These are phyloP conservation scores for Xylaria castorea DNA, from an alignment of 495 filamentous ascomycete species.

Conservation along the genomic window DNA sequence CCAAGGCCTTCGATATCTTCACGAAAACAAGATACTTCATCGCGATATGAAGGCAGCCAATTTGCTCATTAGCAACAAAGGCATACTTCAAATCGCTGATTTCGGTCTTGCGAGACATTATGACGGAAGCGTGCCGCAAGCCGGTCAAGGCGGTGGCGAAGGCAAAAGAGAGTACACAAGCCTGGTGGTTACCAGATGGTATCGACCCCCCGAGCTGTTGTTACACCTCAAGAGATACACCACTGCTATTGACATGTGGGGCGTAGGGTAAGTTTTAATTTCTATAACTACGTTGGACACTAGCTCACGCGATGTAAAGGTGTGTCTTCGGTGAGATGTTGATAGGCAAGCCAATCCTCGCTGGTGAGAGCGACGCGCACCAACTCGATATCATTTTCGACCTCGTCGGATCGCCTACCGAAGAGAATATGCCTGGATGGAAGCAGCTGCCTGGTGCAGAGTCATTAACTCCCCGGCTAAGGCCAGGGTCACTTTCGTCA, in stretches of 20 bases:
- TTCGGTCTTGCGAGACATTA: constrained; percentile 95
- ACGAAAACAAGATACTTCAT: constrained; percentile 88
- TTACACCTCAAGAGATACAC: constrained; percentile 88
- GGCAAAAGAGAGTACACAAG: constrained; percentile 91
- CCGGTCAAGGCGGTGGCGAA: constrained; percentile 82
- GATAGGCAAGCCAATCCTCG: constrained; percentile 87
- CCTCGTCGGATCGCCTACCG: constrained; percentile 89
- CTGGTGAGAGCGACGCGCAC: constrained; percentile 85
- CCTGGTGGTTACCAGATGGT: constrained; percentile 96
- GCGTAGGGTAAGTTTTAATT: constrained; percentile 75
- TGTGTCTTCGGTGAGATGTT: constrained; percentile 99
- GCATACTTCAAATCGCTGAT: constrained; percentile 95
- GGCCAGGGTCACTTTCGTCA: constrained; percentile 69
- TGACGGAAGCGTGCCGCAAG: constrained; percentile 80
- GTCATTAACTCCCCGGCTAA: constrained; percentile 67
- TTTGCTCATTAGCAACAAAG: constrained; percentile 92
- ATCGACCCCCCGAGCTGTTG: constrained; percentile 91
- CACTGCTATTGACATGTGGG: constrained; percentile 97
- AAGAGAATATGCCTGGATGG: constrained; percentile 95
- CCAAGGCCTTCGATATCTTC: constrained; percentile 86
- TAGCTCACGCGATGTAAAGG: constrained; percentile 55
- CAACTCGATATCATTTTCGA: constrained; percentile 92
- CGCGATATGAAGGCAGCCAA: constrained; percentile 99
- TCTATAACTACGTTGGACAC: neutral
- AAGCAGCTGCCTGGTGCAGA: constrained; percentile 80